Conservation (phyloP, 306 rosid genomes). For the Cucumis melo region DNA sequence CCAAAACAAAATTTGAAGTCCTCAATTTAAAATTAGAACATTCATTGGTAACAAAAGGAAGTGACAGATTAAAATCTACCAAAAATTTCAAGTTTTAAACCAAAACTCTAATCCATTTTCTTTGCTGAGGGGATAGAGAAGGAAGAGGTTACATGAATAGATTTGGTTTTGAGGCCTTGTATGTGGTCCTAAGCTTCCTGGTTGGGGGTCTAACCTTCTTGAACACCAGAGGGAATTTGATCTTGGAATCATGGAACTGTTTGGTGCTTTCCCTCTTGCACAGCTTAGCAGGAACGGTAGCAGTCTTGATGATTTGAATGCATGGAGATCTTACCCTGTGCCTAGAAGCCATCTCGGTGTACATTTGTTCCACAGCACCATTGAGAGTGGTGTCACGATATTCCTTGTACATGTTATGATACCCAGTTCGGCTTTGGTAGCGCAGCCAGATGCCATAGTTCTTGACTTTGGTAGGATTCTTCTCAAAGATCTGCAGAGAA, state of each 20-base stretch:
- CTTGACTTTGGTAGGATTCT: constrained; percentile 71
- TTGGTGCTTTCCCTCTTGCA: constrained; percentile 94
- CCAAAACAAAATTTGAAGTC: neutral
- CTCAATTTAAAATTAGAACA: neutral
- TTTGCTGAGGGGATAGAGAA: neutral
- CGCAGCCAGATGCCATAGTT: constrained; percentile 86
- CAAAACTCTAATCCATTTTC: neutral
- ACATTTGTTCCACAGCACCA: constrained; percentile 69
- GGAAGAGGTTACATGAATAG: constrained; percentile 45
- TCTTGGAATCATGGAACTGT: constrained; percentile 76
- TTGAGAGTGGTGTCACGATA: constrained; percentile 82
- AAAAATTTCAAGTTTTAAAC: neutral
- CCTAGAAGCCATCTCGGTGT: constrained; percentile 82
- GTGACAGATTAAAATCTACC: neutral
- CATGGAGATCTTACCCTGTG: constrained; percentile 86
- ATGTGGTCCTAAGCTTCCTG: constrained; percentile 80
- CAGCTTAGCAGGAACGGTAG: constrained; percentile 65
- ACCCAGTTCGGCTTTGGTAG: constrained; percentile 81
- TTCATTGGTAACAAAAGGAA: neutral
- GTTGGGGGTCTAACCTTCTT: constrained; percentile 77
- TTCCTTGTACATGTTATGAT: constrained; percentile 92
- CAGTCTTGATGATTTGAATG: constrained; percentile 82
- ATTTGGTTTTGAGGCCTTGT: constrained; percentile 80
- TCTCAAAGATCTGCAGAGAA: constrained; percentile 63
- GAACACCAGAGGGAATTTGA: constrained; percentile 77